Evolutionary conservation across 257 asterid species (phyloP), one percentile per base, ranked within the genome.

Genomic region (Nicotiana tomentosiformis): DNA sequence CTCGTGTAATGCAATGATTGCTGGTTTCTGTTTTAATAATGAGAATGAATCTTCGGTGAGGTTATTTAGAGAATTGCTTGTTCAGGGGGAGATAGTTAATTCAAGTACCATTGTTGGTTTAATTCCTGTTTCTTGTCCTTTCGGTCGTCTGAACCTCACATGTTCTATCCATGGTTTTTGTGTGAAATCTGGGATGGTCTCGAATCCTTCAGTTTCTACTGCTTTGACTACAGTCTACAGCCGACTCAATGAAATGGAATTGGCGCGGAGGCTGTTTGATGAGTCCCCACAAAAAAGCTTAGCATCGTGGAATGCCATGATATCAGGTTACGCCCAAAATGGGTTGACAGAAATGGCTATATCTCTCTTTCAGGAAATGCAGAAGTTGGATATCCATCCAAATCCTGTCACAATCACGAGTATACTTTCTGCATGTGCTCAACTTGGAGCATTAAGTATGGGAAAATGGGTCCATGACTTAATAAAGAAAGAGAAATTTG

Each of bases 271-370:
- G 90, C 86, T 95, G 77, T 94, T 95, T 82, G 91, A 95, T 29
- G 97, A 94, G 84, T 85, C 92, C 55, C 81, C 86, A 3, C 90
- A 90, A 14, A 95, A 90, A 84, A 89, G 90, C 74, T 84, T 95
- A 87, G 97, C 93, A 26, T 90, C 95, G 30, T 93, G 98, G 98
- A 95, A 95, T 46, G 93, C 99, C 55, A 94, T 95, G 97, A 93
- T 95, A 84, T 95, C 98, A 7, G 99, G 97, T 46, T 94, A 93
- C 85, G 91, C 97, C 11, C 98, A 95, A 81, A 94, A 92, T 61
- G 98, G 98, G 17, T 88, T 88, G 46, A 92, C 97, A 6, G 95
- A 92, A 55, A 89, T 72, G 90, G 96, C 97, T 10, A 84, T 93
- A 70, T 89, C 92, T 33, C 96, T 94, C 46, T 96, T 96, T 78